Percentiles rank a stretch among this genome's conserved stretches.
Conservation (phyloP, 2,329 filamentous ascomycete genomes). For the Fusarium virguliforme region DNA sequence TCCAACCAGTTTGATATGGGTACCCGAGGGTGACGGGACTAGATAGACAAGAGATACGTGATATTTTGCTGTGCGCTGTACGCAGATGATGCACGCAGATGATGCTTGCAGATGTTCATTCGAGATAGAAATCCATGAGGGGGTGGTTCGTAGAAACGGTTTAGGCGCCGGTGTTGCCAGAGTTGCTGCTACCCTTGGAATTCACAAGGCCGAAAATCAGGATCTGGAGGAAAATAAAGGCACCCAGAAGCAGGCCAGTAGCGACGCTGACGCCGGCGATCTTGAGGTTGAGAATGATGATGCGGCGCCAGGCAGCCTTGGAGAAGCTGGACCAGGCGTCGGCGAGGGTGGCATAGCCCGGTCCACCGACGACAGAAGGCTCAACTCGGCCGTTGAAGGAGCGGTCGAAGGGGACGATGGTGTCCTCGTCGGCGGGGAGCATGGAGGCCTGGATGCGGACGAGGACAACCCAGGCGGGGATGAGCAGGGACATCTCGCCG, state of each 20-base stretch:
- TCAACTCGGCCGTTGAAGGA: slow-evolving; percentile 84
- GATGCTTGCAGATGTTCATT: background rate
- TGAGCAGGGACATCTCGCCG: slow-evolving; percentile 72
- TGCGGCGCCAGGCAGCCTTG: slow-evolving; percentile 78
- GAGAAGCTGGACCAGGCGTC: slow-evolving; percentile 88
- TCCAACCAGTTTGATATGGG: slow-evolving; percentile 35
- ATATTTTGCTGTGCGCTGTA: background rate
- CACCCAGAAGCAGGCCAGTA: slow-evolving; percentile 62
- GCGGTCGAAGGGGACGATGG: slow-evolving; percentile 92
- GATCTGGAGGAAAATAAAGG: slow-evolving; percentile 68
- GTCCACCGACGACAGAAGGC: slow-evolving; percentile 81
- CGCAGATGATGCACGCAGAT: too few species aligned
- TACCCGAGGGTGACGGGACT: background rate
- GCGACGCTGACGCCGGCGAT: slow-evolving; percentile 71
- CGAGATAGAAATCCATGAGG: background rate
- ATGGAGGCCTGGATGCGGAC: slow-evolving; percentile 90
- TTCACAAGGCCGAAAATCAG: slow-evolving; percentile 57
- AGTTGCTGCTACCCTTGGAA: slow-evolving; percentile 18
- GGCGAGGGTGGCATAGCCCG: slow-evolving; percentile 78
- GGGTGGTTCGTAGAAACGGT: background rate
- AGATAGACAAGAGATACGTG: slow-evolving; percentile 4
- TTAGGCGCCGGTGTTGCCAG: slow-evolving; percentile 28
- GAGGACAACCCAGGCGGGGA: slow-evolving; percentile 84
- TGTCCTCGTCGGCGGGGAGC: slow-evolving; percentile 84
- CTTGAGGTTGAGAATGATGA: slow-evolving; percentile 84